Percentiles rank a stretch among this genome's conserved stretches.
Evolutionary conservation across 352 stramenopile species (phyloP).

Genomic region (Pythium aphanidermatum): DNA sequence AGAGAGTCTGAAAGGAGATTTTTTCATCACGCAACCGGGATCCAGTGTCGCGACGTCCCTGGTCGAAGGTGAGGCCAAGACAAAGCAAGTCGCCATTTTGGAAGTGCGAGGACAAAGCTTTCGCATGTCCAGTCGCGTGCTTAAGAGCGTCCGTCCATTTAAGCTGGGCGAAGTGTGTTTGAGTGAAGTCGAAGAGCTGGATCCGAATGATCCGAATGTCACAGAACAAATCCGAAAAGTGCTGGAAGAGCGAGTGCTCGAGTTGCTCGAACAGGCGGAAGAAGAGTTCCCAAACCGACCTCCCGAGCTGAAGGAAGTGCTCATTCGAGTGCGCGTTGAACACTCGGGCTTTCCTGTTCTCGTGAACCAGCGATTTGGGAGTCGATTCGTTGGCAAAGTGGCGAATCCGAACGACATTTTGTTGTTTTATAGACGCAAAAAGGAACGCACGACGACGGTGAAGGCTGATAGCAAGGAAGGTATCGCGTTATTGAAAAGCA

Average conservation of each 20-base stretch:
- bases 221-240: conserved; percentile 62
- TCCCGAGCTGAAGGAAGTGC: conserved; percentile 43
- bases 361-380: conserved; percentile 85
- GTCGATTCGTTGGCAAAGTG: conserved; percentile 77
- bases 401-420: conserved; percentile 88
- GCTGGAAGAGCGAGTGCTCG: conserved; percentile 52
- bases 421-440: conserved; percentile 73
- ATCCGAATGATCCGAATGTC: conserved; percentile 88
- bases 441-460: conserved; percentile 32
- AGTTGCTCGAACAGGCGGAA: conserved; percentile 61
- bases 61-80: conserved; percentile 76
- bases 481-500: conserved; percentile 21
- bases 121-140: conserved; percentile 69
- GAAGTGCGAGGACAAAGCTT: conserved; percentile 90
- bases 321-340: conserved; percentile 84
- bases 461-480: conserved; percentile 31
- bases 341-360: conserved; percentile 86
- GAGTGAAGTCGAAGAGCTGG: conserved; percentile 78
- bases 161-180: conserved; percentile 89
- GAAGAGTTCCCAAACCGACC: conserved; percentile 25
- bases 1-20: conserved; percentile 94
- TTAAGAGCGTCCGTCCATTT: conserved; percentile 93
- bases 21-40: conserved; percentile 96
- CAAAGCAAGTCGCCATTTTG: conserved; percentile 86
- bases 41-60: conserved; percentile 96